These are phyloP conservation scores for Boletellus ananiceps DNA, from an alignment of 768 basidiomycete species.

Conservation along the genomic window DNA sequence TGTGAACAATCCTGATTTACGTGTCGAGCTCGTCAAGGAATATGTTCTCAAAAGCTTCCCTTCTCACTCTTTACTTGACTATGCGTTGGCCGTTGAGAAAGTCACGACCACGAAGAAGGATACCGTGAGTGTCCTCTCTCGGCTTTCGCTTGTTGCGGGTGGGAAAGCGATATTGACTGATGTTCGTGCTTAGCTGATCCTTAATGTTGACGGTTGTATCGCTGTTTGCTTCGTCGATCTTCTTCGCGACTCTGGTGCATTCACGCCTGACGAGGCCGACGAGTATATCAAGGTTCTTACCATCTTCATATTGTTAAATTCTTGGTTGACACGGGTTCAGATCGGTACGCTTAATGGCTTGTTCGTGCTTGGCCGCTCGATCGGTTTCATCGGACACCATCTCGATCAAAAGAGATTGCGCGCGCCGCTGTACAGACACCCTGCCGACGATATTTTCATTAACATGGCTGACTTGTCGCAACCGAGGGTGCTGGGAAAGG, in stretches of 20 bases:
- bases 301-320: neutral
- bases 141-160: neutral
- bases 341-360: slow-evolving; percentile 94
- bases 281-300: slow-evolving; percentile 82
- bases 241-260: slow-evolving; percentile 86
- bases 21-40: slow-evolving; percentile 92
- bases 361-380: slow-evolving; percentile 95
- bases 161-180: neutral
- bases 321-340: slow-evolving; percentile 21
- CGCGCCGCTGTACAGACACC: slow-evolving; percentile 90
- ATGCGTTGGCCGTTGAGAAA: slow-evolving; percentile 94
- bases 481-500: slow-evolving; percentile 66
- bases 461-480: slow-evolving; percentile 85
- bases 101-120: slow-evolving; percentile 98
- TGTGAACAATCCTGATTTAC: slow-evolving; percentile 91
- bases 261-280: slow-evolving; percentile 92
- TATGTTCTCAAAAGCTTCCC: slow-evolving; percentile 97
- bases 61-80: slow-evolving; percentile 86
- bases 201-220: slow-evolving; percentile 95
- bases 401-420: slow-evolving; percentile 95
- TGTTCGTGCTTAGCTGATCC: slow-evolving; percentile 57
- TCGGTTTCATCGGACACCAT: slow-evolving; percentile 96
- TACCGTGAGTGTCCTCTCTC: slow-evolving; percentile 46
- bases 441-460: slow-evolving; percentile 94
- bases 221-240: slow-evolving; percentile 96